Evolutionary conservation across 139 green algal species (phyloP).

Genomic region (Chlorella sp.): DNA sequence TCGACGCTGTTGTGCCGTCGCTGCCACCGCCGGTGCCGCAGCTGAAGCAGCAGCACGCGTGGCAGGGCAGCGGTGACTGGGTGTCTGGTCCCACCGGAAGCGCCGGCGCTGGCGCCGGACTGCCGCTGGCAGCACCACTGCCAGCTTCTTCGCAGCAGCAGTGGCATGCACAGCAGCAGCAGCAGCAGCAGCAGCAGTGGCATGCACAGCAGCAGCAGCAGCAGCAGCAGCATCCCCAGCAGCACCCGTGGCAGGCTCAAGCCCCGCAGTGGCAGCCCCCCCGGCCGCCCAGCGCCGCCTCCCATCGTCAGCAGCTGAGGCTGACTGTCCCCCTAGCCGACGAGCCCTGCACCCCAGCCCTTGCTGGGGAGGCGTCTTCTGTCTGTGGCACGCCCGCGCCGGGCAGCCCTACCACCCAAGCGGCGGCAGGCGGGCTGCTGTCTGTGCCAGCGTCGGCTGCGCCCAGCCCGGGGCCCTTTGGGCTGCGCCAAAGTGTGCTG

Average conservation of each 20-base stretch:
- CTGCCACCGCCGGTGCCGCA: neutral
- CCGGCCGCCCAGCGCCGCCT: too few species aligned
- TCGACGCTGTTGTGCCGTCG: neutral
- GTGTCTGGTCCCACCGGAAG: neutral
- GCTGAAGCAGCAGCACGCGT: neutral
- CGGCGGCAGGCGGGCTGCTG: neutral
- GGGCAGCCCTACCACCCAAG: neutral
- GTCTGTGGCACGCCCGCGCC: neutral
- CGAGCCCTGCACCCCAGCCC: neutral
- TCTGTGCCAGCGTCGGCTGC: neutral
- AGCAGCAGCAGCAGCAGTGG: neutral
- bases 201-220: neutral
- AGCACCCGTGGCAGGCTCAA: too few species aligned
- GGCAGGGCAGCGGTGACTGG: neutral
- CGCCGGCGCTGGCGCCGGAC: too few species aligned
- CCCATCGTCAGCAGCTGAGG: neutral
- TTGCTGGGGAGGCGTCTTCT: neutral
- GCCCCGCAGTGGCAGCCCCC: too few species aligned
- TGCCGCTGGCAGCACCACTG: too few species aligned
- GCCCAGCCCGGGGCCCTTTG: constrained; percentile 3
- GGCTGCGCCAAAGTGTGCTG: neutral
- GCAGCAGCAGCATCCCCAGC: neutral
- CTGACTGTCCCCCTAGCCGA: neutral
- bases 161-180: neutral
- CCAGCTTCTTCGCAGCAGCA: neutral